Evolutionary conservation across 805 yeast species (phyloP).

Genomic region (Candida sithepensis): DNA sequence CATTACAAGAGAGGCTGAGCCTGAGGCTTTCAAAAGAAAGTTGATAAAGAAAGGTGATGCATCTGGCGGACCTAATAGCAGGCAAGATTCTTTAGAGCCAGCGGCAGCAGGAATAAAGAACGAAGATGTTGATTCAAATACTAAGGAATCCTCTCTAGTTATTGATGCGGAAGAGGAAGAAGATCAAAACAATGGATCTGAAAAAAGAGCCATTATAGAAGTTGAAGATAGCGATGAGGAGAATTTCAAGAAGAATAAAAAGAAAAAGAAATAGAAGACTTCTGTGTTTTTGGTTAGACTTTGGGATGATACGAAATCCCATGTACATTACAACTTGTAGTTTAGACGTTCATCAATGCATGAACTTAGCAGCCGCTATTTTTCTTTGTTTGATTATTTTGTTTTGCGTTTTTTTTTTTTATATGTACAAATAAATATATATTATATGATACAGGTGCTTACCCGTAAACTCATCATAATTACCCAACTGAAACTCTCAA

Average conservation of each 20-base stretch:
- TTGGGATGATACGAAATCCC: background rate
- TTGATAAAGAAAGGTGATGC: constrained; percentile 18
- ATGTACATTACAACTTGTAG: background rate
- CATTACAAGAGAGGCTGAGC: constrained; percentile 68
- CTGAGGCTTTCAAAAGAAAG: constrained; percentile 50
- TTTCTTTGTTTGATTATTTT: background rate
- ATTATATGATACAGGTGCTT: background rate
- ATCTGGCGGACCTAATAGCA: constrained; percentile 20
- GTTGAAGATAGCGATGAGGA: background rate
- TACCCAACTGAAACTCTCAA: too few species aligned
- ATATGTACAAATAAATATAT: background rate
- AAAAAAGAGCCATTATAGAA: background rate
- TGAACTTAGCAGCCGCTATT: background rate
- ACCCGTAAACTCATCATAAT: too few species aligned
- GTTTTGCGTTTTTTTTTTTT: background rate
- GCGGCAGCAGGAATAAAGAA: background rate
- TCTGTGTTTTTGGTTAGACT: background rate
- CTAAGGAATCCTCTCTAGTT: constrained; percentile 3
- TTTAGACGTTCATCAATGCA: background rate
- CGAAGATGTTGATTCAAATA: background rate
- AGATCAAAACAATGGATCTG: constrained; percentile 2
- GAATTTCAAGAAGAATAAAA: background rate
- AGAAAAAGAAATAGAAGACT: background rate
- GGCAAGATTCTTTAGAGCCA: constrained; percentile 33
- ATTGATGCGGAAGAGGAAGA: constrained; percentile 9